Evolutionary conservation across 192 early-diverging fungal species (phyloP), one percentile per base, ranked within the genome.

Genomic region (Backusella liffmaniae): DNA sequence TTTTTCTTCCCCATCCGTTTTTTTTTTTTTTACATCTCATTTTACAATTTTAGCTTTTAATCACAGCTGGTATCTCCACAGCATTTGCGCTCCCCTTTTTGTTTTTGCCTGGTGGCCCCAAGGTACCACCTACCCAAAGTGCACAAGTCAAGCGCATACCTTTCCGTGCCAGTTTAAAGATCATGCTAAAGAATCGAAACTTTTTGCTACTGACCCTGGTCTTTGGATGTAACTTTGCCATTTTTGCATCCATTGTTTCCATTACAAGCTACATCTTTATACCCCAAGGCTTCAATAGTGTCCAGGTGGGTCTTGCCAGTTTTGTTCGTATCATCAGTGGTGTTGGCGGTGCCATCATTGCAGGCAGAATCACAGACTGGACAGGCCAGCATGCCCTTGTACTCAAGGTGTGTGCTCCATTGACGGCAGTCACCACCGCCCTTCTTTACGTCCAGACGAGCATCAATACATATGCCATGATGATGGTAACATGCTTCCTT

Each of bases 381-480:
- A 76, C 80, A 12, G 69, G 67, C 0, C 59, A 81, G 16, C 69
- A 81, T 67, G 35, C 73, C 5, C 36, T 77, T 53, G 51, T 81
- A 8, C 32, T 81, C 29, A 73, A 70, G 44, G 18, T 81, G 5
- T 74, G 74, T 49, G 51, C 73, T 4, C 76, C 76, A 29, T 9
- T 77, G 51, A 41, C 37, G 5, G 62, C 44, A 0, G 39, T 75
- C 35, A 74, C 76, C 3, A 77, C 77, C 69, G 59, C 67, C 6
- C 77, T 81, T 67, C 34, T 81, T 1, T 68, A 74, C 4, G 56
- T 77, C 5, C 80, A 81, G 59, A 41, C 73, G 73, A 77, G 73
- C 21, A 73, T 73, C 16, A 81, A 77, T 65, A 73, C 76, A 0
- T 74, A 75, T 51, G 23, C 46, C 16, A 73, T 81, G 9, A 37